Percentiles rank a stretch among this genome's conserved stretches.
Evolutionary conservation across 1,139 yeast genomes (phyloP).

Genomic region (Cylindricascospora bacillispora): DNA sequence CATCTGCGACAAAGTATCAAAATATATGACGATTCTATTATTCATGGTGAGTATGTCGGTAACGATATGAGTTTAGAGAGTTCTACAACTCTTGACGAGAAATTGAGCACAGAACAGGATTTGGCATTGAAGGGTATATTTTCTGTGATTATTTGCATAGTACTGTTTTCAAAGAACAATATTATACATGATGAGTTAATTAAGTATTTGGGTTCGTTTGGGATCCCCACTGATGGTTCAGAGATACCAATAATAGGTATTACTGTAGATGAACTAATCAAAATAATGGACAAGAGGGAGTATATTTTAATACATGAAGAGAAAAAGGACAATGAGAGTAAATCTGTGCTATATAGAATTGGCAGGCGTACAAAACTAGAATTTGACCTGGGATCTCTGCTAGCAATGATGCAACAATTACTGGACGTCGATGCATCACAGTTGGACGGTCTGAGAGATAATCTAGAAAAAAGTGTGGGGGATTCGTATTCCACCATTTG

Average conservation of each 20-base stretch:
- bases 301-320: constrained; percentile 15
- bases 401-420: constrained; percentile 11
- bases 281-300: constrained; percentile 13
- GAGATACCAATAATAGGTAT: constrained; percentile 16
- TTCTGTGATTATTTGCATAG: constrained; percentile 12
- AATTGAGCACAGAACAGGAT: constrained; percentile 5
- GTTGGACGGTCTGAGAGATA: constrained; percentile 2
- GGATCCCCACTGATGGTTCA: constrained; percentile 19
- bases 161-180: constrained; percentile 20
- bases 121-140: constrained; percentile 17
- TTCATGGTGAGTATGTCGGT: constrained; percentile 13
- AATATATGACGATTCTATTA: constrained; percentile 9
- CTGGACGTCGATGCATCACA: constrained; percentile 13
- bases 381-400: constrained; percentile 15
- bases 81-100: constrained; percentile 7
- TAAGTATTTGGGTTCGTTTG: constrained; percentile 13
- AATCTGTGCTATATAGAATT: constrained; percentile 13
- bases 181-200: constrained; percentile 18
- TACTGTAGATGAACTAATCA: constrained; percentile 15
- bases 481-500: constrained; percentile 5
- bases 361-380: constrained; percentile 22
- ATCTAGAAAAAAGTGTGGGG: constrained; percentile 6
- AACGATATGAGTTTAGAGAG: constrained; percentile 7
- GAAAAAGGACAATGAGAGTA: constrained; percentile 14
- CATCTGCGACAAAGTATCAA: constrained; percentile 8